Evolutionary conservation across 1,139 yeast genomes (phyloP).

Genomic region (Arxiozyma heterogenica): DNA sequence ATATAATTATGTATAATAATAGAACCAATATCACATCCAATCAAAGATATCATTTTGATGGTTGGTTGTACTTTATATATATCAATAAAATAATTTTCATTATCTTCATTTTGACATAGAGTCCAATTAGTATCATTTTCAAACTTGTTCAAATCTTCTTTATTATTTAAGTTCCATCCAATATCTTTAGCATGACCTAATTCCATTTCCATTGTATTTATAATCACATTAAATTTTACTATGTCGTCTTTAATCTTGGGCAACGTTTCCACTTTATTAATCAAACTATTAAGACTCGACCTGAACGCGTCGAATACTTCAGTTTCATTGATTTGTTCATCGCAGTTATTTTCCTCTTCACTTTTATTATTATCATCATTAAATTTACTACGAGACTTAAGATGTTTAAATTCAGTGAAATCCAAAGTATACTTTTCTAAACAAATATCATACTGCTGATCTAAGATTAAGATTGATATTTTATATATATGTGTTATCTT

Average conservation of each 20-base stretch:
- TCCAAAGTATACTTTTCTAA: constrained; percentile 27
- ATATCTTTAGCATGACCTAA: constrained; percentile 19
- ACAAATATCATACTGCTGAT: constrained; percentile 16
- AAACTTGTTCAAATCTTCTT: constrained; percentile 13
- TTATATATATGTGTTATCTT: constrained; percentile 21
- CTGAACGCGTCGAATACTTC: constrained; percentile 28
- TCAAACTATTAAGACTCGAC: constrained; percentile 25
- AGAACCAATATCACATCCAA: constrained; percentile 29
- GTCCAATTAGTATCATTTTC: constrained; percentile 28
- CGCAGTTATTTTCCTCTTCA: too few relatives aligned
- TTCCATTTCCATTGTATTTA: constrained; percentile 22
- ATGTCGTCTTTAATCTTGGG: constrained; percentile 19
- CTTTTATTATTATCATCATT: constrained; percentile 4
- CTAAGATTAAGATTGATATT: constrained; percentile 20
- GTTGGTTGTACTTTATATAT: constrained; percentile 11
- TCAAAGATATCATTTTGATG: constrained; percentile 23
- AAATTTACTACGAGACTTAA: not conserved
- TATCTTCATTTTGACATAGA: constrained; percentile 14
- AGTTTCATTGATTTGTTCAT: constrained; percentile 8
- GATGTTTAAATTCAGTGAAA: constrained; percentile 27
- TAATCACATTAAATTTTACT: constrained; percentile 24
- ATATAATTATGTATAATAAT: constrained; percentile 22
- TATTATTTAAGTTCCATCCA: constrained; percentile 7
- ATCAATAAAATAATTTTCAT: constrained; percentile 13
- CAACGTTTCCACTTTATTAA: constrained; percentile 20